phyloP scores from a whole-genome alignment of 23 red algal species.

The Gracilaria gracilis region DNA sequence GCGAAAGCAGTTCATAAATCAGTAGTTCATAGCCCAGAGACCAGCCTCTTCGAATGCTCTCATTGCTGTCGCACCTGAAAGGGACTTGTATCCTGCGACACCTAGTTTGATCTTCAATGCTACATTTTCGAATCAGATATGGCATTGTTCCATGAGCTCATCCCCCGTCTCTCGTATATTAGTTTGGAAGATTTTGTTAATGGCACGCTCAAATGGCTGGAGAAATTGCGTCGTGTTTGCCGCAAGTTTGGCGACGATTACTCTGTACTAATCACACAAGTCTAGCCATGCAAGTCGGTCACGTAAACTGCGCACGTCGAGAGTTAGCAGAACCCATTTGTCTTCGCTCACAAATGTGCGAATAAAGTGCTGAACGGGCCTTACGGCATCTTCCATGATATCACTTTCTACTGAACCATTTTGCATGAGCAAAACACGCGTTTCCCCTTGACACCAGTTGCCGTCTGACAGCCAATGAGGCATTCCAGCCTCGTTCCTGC shows the following conservation, averaged over 20 bases:
- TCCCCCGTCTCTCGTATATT: no score
- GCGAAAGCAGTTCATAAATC: no score
- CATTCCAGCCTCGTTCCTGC: not conserved
- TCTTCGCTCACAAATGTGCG: not conserved
- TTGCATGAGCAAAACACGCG: no score
- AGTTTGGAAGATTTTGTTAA: not conserved
- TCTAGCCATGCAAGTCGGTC: conserved; percentile 32
- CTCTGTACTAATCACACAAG: not conserved
- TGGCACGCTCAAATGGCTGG: not conserved
- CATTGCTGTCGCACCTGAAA: no score
- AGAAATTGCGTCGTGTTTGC: conserved; percentile 16
- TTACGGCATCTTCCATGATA: not conserved
- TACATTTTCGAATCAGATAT: no score
- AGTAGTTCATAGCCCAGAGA: no score
- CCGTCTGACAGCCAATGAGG: not conserved
- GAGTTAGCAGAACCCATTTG: not conserved
- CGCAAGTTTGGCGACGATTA: not conserved
- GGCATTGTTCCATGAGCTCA: no score
- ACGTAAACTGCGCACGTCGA: conserved; percentile 11
- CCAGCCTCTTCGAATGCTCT: no score
- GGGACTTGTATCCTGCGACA: no score
- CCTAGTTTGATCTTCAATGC: no score
- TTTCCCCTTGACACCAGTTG: no score
- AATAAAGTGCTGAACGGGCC: conserved; percentile 10
- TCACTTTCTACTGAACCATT: no score